Evolutionary conservation across 768 basidiomycete species (phyloP), one percentile per base, ranked within the genome.

Genomic region (Udeniomyces megalosporus): DNA sequence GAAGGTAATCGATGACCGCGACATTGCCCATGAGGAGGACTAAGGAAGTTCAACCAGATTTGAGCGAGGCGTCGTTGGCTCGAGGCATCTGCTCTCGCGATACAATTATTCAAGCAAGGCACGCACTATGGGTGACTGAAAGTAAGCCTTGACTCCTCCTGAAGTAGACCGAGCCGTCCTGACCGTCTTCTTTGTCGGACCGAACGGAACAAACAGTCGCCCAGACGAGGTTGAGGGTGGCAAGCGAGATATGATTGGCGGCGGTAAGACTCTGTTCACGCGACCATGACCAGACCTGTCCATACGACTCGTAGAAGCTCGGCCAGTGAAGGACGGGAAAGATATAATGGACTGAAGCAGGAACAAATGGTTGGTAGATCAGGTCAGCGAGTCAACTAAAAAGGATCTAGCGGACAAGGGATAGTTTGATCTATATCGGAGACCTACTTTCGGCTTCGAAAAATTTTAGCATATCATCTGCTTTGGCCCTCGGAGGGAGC

Each of bases 1-100:
- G 49, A 4, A 60, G 58, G 42, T 60, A 60, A 24, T 49, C 50
- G 24, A 60, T 60, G 48, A 60, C 48, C 32, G 46, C 31, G 6
- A 60, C 48, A 24, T 60, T 60, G 7, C 58, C 47, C 58, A 60
- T 60, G 7, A 60, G 31, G 2, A 60, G 47, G 10, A 60, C 58
- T 60, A 52, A n/a, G 6, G 50, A 52, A 22, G 31, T 15, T 2
- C 24, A 20, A 28, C 28, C n/a, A 52, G 50, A 17, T 15, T 28
- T 10, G 26, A 52, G 28, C 50, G 6, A 52, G 17, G 6, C 17
- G 11, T 26, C 5, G 6, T 7, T 28, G 17, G 14, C 7, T 14
- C 38, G 8, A 42, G 38, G 10, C 38, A 42, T 42, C 17, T 42
- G n/a, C n/a, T n/a, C n/a, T n/a, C n/a, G n/a, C n/a, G n/a, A n/a